Conservation (phyloP, 345 rosid species). For the Populus pruinosa region DNA sequence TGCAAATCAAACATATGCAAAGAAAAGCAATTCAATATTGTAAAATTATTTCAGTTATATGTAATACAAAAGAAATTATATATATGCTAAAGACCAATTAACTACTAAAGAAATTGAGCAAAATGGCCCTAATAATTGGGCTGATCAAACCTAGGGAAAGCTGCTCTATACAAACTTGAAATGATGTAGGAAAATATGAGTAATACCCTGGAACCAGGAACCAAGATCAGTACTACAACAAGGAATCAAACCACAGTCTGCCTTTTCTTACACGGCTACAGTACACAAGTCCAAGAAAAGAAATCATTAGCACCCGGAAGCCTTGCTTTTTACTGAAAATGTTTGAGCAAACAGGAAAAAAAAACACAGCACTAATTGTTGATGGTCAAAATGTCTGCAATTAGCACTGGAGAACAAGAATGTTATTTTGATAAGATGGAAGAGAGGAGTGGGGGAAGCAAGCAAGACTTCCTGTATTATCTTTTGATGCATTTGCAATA, state of each 20-base stretch:
- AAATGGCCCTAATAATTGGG: background rate
- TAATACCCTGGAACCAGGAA: background rate
- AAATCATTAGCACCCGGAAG: background rate
- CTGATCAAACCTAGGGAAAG: background rate
- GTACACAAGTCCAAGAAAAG: background rate
- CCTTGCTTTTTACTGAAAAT: background rate
- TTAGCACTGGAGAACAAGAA: too few species aligned
- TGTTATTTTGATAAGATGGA: too few species aligned
- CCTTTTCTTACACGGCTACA: constrained; percentile 2
- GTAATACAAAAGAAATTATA: background rate
- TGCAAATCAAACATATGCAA: background rate
- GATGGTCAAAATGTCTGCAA: background rate
- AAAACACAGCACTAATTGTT: background rate
- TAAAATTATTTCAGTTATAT: background rate
- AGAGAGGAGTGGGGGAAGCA: too few species aligned
- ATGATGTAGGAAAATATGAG: background rate
- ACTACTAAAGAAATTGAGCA: background rate
- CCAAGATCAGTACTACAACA: constrained; percentile 1
- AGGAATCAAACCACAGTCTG: constrained; percentile 12
- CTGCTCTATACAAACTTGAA: background rate
- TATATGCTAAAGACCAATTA: too few species aligned
- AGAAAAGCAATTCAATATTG: background rate
- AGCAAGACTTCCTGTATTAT: too few species aligned
- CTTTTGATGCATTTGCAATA: too few species aligned
- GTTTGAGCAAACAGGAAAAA: background rate